phyloP scores from a whole-genome alignment of 208 protist genomes.

The Leishmania guyanensis region DNA sequence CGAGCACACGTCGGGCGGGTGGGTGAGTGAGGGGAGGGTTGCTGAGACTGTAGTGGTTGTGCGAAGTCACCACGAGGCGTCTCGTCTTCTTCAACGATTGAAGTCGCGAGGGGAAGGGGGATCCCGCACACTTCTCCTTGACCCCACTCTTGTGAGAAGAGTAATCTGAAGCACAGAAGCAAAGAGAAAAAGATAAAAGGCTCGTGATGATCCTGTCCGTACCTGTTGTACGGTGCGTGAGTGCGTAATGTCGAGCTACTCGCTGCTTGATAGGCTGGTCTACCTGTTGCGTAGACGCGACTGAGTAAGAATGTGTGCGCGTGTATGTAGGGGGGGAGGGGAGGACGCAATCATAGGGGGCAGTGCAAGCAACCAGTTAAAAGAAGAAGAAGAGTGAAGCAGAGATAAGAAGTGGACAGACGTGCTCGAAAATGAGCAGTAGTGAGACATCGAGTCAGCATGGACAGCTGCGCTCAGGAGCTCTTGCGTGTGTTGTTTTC shows the following conservation, averaged over 20 bases:
- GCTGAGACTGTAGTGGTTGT: not conserved
- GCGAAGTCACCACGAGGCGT: not conserved
- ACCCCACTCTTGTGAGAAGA: not conserved
- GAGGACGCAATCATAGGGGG: not conserved
- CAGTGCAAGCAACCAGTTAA: not conserved
- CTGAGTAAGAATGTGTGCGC: too few relatives aligned
- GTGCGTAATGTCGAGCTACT: not conserved
- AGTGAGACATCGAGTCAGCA: not conserved
- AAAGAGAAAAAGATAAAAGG: not conserved
- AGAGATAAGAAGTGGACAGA: not conserved
- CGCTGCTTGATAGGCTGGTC: not conserved
- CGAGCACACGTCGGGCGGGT: not conserved
- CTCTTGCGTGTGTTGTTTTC: not conserved
- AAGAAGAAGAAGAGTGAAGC: not conserved
- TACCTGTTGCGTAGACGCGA: not conserved
- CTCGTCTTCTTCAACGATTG: not conserved
- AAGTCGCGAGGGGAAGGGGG: not conserved
- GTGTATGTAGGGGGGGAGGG: not conserved
- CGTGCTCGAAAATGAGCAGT: not conserved
- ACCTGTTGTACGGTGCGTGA: not conserved
- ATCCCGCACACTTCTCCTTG: not conserved
- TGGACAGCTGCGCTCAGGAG: not conserved
- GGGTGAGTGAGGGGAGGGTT: not conserved
- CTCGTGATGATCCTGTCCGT: not conserved
- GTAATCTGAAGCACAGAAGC: not conserved